These are phyloP conservation scores for Diplodia mutila DNA, from an alignment of 2,329 filamentous ascomycete genomes.

Conservation along the genomic window DNA sequence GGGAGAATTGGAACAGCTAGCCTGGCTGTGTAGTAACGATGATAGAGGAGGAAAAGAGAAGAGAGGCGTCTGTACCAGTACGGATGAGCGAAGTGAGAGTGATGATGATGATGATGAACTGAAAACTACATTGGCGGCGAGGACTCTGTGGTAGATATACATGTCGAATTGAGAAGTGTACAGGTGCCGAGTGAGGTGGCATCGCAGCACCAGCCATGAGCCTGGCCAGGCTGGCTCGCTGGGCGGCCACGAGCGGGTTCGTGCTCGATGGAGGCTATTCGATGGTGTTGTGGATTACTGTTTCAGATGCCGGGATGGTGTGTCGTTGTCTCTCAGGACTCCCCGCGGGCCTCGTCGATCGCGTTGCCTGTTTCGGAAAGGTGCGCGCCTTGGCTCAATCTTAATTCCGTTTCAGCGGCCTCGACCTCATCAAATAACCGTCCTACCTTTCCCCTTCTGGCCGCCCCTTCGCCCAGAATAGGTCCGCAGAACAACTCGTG, in stretches of 20 bases:
- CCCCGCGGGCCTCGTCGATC: conserved; percentile 1
- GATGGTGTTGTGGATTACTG: conserved; percentile 11
- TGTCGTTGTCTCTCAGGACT: not conserved
- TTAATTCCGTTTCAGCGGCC: conserved; percentile 11
- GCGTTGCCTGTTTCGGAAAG: conserved; percentile 3
- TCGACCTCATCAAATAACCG: conserved; percentile 12
- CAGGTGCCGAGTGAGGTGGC: not conserved
- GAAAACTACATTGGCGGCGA: not conserved
- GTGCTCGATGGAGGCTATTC: not conserved
- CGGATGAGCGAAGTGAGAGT: not conserved
- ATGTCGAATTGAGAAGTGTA: not conserved
- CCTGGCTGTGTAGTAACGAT: conserved; percentile 11
- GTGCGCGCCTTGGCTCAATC: not conserved
- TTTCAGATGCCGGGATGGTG: not conserved
- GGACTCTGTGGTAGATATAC: not conserved
- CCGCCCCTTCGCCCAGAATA: not conserved
- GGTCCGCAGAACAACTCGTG: not conserved
- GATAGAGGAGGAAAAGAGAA: not conserved
- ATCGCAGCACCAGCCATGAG: not conserved
- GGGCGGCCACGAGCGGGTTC: not conserved
- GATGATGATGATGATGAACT: not conserved
- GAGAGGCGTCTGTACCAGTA: not conserved
- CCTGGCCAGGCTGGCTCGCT: not conserved
- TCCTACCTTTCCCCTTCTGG: not conserved
- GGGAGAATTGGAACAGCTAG: not conserved